Base-by-base conservation (phyloP, 2,329 filamentous ascomycete species). In the Nothophoma quercina region DNA sequence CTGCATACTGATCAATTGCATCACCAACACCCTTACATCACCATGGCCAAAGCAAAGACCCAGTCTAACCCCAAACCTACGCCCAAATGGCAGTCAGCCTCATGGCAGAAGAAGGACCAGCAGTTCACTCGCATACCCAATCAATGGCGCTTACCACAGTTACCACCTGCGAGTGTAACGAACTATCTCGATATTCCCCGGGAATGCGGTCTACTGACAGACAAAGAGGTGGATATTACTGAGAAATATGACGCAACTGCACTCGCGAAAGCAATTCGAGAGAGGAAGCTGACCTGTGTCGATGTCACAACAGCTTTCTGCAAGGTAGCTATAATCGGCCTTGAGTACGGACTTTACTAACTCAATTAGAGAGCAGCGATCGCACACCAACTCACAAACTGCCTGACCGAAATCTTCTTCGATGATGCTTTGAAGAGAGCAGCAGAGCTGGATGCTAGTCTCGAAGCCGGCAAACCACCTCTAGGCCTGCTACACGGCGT, bases 151-250 rank as follows among this genome's bases (percentile, higher is more conserved):
- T 64, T 82, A 34, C 52, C 46, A 21, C 52, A 32, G 16, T 38
- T 58, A 12, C 68, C 69, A 0, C 32, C 63, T 34, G n/a, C 62
- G 2, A 52, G 60, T 15, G 56, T 64, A 16, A 65, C 67, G 40
- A 69, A 61, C 49, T 60, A 69, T 42, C 74, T 82, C 43, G 71
- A 79, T 22, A 70, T 85, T 8, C 83, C 83, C 2, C 73, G 77
- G n/a, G 73, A 73, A 41, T 82, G 82, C 59, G 82, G 82, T 0
- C 64, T 87, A 5, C 71, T 87, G 19, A 78, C 67, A 1, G n/a
- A 68, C 0, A 64, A 75, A 5, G 83, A 87, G 55, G 64, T 86
- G 16, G 67, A 73, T 0, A 84, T 87, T 40, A 87, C 84, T 0
- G 83, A 85, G 57, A 62, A 75, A 0, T 81, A 80, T 56, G 79